Conservation (phyloP, 495 filamentous ascomycete species). For the Lophiotrema nucula region DNA sequence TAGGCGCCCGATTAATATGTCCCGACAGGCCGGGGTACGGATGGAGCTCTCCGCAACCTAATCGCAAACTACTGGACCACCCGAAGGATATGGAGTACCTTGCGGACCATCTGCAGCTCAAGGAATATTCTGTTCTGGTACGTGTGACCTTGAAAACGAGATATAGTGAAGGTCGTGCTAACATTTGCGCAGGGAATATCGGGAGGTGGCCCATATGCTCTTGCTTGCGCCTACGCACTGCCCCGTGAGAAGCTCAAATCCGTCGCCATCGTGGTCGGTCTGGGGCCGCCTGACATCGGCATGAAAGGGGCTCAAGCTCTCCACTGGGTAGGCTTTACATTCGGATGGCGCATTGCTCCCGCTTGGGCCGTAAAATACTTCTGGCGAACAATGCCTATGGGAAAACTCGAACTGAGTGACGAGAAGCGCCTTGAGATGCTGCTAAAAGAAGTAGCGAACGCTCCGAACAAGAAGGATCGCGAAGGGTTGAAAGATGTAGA, state of each 20-base stretch:
- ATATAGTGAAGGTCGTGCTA: constrained; percentile 3
- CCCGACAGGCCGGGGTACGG: constrained; percentile 18
- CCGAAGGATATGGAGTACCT: constrained; percentile 20
- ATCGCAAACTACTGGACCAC: constrained; percentile 15
- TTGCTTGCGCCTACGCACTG: constrained; percentile 23
- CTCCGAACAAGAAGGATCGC: constrained; percentile 15
- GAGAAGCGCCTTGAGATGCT: constrained; percentile 9
- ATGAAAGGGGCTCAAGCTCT: constrained; percentile 17
- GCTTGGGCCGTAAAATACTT: constrained; percentile 21
- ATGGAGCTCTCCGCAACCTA: constrained; percentile 14
- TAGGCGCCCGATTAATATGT: constrained; percentile 12
- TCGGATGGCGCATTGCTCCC: constrained; percentile 27
- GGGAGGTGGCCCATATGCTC: constrained; percentile 30
- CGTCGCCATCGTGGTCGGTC: constrained; percentile 36
- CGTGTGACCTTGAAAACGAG: background rate
- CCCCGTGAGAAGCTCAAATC: constrained; percentile 20
- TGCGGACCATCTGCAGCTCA: constrained; percentile 16
- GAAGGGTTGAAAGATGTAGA: constrained; percentile 18
- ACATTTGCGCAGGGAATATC: constrained; percentile 22
- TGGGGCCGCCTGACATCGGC: constrained; percentile 37
- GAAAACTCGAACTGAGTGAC: constrained; percentile 23
- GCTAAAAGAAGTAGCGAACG: background rate
- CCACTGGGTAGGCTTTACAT: constrained; percentile 32
- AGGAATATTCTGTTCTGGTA: constrained; percentile 19
- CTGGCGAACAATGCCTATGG: constrained; percentile 8